Conservation (phyloP, 805 yeast species). For the Candida qinlingensis region DNA sequence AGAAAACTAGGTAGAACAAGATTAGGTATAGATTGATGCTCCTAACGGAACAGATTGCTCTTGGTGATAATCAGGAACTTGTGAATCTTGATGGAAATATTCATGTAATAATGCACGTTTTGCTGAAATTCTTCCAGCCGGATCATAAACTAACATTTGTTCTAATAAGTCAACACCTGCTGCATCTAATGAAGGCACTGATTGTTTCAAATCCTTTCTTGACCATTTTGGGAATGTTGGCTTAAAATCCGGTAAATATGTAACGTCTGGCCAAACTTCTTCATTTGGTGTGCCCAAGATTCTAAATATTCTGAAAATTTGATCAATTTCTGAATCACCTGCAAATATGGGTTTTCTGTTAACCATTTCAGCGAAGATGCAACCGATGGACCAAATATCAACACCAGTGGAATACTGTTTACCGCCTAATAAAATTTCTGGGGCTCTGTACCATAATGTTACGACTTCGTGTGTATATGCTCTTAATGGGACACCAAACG, state of each 20-base stretch:
- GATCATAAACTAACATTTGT: slow-evolving; percentile 82
- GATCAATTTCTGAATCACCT: slow-evolving; percentile 97
- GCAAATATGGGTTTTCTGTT: slow-evolving; percentile 93
- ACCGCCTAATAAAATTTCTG: slow-evolving; percentile 92
- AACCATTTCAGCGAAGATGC: slow-evolving; percentile 97
- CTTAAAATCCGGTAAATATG: slow-evolving; percentile 86
- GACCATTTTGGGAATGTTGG: slow-evolving; percentile 90
- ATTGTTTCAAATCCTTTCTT: slow-evolving; percentile 60
- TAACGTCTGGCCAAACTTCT: slow-evolving; percentile 91
- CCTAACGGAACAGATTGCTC: slow-evolving; percentile 26
- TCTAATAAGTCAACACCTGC: slow-evolving; percentile 82
- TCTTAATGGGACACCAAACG: slow-evolving; percentile 94
- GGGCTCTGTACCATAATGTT: slow-evolving; percentile 96
- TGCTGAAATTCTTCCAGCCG: slow-evolving; percentile 89
- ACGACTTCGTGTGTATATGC: slow-evolving; percentile 98
- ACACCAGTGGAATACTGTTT: slow-evolving; percentile 97
- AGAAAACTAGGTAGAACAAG: neutral
- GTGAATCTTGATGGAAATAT: slow-evolving; percentile 59
- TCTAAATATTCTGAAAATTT: slow-evolving; percentile 88
- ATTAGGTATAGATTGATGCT: slow-evolving; percentile 23
- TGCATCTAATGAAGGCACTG: slow-evolving; percentile 73
- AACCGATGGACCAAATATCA: slow-evolving; percentile 98
- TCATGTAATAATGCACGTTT: slow-evolving; percentile 89
- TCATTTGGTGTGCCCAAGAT: slow-evolving; percentile 92
- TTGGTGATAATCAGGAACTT: slow-evolving; percentile 24